Percentiles rank a stretch among this genome's conserved stretches.
Conservation (phyloP, 768 basidiomycete species). For the Pleurotus salmoneostramineus region DNA sequence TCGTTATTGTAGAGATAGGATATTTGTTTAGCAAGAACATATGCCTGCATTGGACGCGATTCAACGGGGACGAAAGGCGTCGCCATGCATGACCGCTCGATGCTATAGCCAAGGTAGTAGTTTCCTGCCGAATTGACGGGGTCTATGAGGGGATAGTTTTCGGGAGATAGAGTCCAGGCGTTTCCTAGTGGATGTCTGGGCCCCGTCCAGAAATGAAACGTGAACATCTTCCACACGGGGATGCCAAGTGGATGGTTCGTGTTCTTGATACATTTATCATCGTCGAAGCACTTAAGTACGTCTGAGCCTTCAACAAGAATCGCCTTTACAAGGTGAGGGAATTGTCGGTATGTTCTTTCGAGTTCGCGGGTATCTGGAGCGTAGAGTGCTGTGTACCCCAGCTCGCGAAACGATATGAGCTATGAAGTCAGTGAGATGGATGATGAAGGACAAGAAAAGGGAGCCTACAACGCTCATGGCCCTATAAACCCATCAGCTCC, state of each 20-base stretch:
- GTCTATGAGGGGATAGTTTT: conserved; percentile 12
- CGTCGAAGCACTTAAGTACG: background rate
- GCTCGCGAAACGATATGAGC: conserved; percentile 19
- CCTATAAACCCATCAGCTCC: conserved; percentile 14
- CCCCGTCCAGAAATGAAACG: conserved; percentile 23
- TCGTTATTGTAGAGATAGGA: conserved; percentile 15
- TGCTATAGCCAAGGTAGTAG: conserved; percentile 23
- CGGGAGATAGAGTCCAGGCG: conserved; percentile 29
- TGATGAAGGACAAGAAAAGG: conserved; percentile 13
- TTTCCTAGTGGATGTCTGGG: conserved; percentile 15
- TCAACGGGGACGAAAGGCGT: conserved; percentile 19
- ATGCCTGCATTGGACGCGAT: conserved; percentile 22
- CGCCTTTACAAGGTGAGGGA: conserved; percentile 28
- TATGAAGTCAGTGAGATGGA: conserved; percentile 20
- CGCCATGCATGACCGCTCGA: conserved; percentile 22
- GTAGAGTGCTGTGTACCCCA: conserved; percentile 9
- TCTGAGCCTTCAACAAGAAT: conserved; percentile 6
- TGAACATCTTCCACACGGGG: conserved; percentile 32
- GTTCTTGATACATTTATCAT: conserved; percentile 20
- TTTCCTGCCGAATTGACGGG: background rate
- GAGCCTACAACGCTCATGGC: conserved; percentile 14
- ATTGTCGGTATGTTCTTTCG: conserved; percentile 8
- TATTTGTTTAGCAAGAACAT: conserved; percentile 25
- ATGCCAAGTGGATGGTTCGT: conserved; percentile 26
- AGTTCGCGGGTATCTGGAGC: background rate